Base-by-base conservation (phyloP, 2,329 filamentous ascomycete genomes). In the Apiospora kogelbergensis region DNA sequence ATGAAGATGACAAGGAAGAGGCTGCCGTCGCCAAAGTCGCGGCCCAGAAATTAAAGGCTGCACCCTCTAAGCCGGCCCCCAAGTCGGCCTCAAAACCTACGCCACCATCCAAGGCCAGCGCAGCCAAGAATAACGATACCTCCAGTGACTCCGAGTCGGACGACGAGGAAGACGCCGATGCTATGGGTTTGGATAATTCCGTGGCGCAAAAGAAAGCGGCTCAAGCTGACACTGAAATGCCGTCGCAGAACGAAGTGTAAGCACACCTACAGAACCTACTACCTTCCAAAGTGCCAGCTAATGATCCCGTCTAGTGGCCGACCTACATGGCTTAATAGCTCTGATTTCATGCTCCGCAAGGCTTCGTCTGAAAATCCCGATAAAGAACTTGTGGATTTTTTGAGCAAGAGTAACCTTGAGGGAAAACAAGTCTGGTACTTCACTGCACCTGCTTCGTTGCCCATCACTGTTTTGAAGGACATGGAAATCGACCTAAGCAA, bases 361-460 rank as follows among this genome's bases (percentile, higher is more conserved):
- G 83, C 83, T 42, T 76, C 75, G 20, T 75, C 78, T 26, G 76
- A 79, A n/a, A 80, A 82, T 72, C 74, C 80, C 72, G 77, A 82
- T 76, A 78, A 84, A 73, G 81, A 87, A 75, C 79, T 88, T 70
- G 78, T 85, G 10, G 81, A 86, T 26, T 79, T 91, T 67, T 89
- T 92, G 74, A 85, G 82, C 74, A 83, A 87, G 69, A 84, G 85
- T 68, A 87, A 88, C 73, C 77, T 91, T 9, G 82, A 89, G 68
- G 90, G 90, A 71, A 94, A 93, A 82, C 90, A 94, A 77, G 84
- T 94, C 70, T 95, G 92, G 92, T 93, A 94, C 78, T 93, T 95
- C 74, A 93, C 90, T 11, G 90, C 91, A 3, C 92, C 92, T 2
- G 86, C 89, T 6, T 88, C 88, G 13, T 81, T 94, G 2, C 89